Base-by-base conservation (phyloP, 2,329 filamentous ascomycete genomes). In the Lasiodiplodia hormozganensis region DNA sequence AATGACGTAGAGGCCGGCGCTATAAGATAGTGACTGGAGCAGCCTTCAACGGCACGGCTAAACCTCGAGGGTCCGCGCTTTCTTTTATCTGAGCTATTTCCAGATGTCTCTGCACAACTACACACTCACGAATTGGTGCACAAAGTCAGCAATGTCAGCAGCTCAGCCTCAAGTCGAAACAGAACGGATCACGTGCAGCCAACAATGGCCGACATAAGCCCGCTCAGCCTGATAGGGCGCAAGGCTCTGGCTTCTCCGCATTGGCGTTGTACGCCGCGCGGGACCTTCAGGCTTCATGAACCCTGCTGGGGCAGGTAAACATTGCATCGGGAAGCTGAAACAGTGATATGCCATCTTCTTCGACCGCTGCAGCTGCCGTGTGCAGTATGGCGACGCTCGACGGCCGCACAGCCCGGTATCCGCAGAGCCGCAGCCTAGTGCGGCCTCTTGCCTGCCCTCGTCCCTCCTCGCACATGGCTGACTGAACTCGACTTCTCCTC, bases 371-470 rank as follows among this genome's bases (percentile, higher is more conserved):
- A 25, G 28, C 47, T 36, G 28, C 31, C 16, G 10, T 11, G 60
- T 49, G 60, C 60, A 52, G 60, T 16, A 38, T 31, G 47, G 31
- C 36, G 60, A 51, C 47, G 47, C 38, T 11, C 47, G 51, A 43
- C 49, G 28, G 47, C 31, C 25, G 47, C 60, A 64, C 51, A 64
- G 60, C 60, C 60, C 47, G 40, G 43, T 43, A 49, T 34, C 25
- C 18, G 43, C 60, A 52, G 60, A 64, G 60, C 60, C 28, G 47
- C 57, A 31, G 52, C 53, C 31, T 28, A 28, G 16, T 47, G 60
- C 28, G 47, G 60, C 43, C 60, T 34, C 43, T 36, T 36, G 11
- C 31, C 5, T 28, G 12, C 25, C 43, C 8, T 11, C 36, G 18
- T 14, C 12, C 28, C 47, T 31, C 58, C 43, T 34, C 34, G 36